A percentile compares a stretch with the other conserved stretches of the same genome.
These are phyloP conservation scores for Alternaria dauci DNA, from an alignment of 2,329 filamentous ascomycete species.

Conservation along the genomic window DNA sequence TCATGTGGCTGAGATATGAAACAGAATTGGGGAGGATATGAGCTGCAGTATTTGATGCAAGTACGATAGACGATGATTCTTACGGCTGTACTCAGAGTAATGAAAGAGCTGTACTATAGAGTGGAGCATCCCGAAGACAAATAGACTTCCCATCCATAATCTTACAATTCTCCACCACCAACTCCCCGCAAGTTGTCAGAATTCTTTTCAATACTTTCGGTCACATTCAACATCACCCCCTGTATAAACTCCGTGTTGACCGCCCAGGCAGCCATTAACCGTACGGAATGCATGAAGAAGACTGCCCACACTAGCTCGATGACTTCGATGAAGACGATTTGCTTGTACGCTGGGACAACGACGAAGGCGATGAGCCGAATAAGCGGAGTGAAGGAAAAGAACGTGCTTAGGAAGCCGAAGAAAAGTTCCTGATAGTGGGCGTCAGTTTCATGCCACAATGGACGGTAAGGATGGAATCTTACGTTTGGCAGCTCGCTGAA, in stretches of 20 bases:
- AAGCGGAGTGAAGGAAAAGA: slow-evolving; percentile 8
- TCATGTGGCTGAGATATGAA: slow-evolving; percentile 2
- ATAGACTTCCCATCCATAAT: background rate
- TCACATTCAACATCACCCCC: slow-evolving; percentile 13
- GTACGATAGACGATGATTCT: background rate
- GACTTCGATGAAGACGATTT: slow-evolving; percentile 23
- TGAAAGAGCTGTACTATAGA: background rate
- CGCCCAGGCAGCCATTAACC: slow-evolving; percentile 17
- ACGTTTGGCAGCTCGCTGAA: slow-evolving; percentile 3
- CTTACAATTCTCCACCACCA: background rate
- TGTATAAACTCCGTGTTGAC: slow-evolving; percentile 20
- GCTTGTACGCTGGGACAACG: slow-evolving; percentile 21
- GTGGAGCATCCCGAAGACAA: background rate
- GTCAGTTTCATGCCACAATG: background rate
- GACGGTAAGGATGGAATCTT: slow-evolving; percentile 1
- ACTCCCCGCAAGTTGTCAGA: background rate
- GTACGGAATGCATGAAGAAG: slow-evolving; percentile 11
- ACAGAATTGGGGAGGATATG: background rate
- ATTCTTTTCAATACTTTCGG: background rate
- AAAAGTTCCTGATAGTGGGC: slow-evolving; percentile 4
- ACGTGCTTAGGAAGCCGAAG: slow-evolving; percentile 2
- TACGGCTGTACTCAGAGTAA: background rate
- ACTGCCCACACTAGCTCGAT: slow-evolving; percentile 9
- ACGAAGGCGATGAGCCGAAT: slow-evolving; percentile 18
- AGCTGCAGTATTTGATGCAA: background rate